Base-by-base conservation (phyloP, 2,329 filamentous ascomycete species). In the Arthrinium phaeospermum region DNA sequence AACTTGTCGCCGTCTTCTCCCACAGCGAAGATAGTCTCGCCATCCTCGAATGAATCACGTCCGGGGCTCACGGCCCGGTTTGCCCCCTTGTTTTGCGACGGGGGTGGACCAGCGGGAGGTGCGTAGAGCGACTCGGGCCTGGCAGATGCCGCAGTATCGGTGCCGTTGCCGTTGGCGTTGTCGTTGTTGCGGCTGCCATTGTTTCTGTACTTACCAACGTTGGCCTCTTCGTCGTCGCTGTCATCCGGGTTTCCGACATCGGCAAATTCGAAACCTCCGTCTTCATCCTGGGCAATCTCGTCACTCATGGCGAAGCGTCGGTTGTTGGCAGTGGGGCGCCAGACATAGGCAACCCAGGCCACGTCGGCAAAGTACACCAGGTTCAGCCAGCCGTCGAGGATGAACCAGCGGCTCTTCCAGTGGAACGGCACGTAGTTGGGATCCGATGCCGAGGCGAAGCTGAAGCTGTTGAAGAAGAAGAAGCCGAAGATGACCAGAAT, bases 291-390 rank as follows among this genome's bases (percentile, higher is more conserved):
- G 3, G 96, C 96, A 80, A 99, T 92, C 90, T 99, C 96, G 79
- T 99, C 96, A 84, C 94, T 97, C 96, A 99, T 99, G 74, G 96
- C 96, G 79, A 99, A 99, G 72, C 96, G 91, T 77, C 95, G 90
- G 85, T 99, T 99, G 84, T 99, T 98, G 70, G 93, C 95, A 30
- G 96, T 98, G 8, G 96, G 96, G 68, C 96, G 89, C 96, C 96
- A 99, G 70, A 99, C 88, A 82, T 98, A 99, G 30, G 96, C 95
- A 75, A 99, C 90, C 83, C 96, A 98, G 71, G 91, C 91, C 37
- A 99, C 94, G 79, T 99, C 96, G 73, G 93, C 94, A 75, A 99
- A 91, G 83, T 98, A 99, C 22, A 99, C 96, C 71, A 99, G 84
- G 81, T 98, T 98, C 69, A 98, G 87, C 96, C 96, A 99, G 71